phyloP scores from a whole-genome alignment of 2,329 filamentous ascomycete species.

The Pseudogymnoascus sp. region DNA sequence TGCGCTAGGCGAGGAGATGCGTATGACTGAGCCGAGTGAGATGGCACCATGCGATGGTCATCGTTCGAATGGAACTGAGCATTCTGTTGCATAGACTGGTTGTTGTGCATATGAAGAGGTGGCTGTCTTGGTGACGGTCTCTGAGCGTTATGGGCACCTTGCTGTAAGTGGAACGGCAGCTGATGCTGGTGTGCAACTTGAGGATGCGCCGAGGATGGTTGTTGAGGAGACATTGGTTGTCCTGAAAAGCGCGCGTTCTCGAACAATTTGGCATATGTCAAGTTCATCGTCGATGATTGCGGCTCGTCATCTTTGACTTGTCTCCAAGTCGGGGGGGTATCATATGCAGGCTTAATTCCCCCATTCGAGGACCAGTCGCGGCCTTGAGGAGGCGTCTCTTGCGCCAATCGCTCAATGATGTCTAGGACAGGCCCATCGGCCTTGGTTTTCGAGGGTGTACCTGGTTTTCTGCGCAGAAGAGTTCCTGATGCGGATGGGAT shows the following conservation, averaged over 20 bases:
- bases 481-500: slow-evolving; percentile 34
- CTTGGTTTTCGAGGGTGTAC: slow-evolving; percentile 46
- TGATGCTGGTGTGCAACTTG: slow-evolving; percentile 77
- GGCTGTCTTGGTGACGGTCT: slow-evolving; percentile 67
- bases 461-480: slow-evolving; percentile 62
- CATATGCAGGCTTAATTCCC: slow-evolving; percentile 75
- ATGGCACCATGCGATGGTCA: slow-evolving; percentile 82
- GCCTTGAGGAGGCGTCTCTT: slow-evolving; percentile 42
- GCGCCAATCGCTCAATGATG: slow-evolving; percentile 50
- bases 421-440: slow-evolving; percentile 49
- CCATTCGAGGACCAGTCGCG: slow-evolving; percentile 66
- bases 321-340: slow-evolving; percentile 80
- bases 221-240: slow-evolving; percentile 57
- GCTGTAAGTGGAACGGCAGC: slow-evolving; percentile 73
- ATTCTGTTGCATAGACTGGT: slow-evolving; percentile 55
- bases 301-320: slow-evolving; percentile 61
- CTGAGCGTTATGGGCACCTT: slow-evolving; percentile 57
- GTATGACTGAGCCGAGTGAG: slow-evolving; percentile 73
- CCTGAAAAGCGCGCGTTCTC: slow-evolving; percentile 53
- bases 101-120: slow-evolving; percentile 66
- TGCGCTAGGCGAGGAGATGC: slow-evolving; percentile 73
- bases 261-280: slow-evolving; percentile 72
- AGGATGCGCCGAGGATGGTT: slow-evolving; percentile 58
- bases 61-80: slow-evolving; percentile 65
- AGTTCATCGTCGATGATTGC: slow-evolving; percentile 54